Evolutionary conservation across 805 yeast species (phyloP), one percentile per base, ranked within the genome.

Genomic region (Kluyveromyces siamensis): DNA sequence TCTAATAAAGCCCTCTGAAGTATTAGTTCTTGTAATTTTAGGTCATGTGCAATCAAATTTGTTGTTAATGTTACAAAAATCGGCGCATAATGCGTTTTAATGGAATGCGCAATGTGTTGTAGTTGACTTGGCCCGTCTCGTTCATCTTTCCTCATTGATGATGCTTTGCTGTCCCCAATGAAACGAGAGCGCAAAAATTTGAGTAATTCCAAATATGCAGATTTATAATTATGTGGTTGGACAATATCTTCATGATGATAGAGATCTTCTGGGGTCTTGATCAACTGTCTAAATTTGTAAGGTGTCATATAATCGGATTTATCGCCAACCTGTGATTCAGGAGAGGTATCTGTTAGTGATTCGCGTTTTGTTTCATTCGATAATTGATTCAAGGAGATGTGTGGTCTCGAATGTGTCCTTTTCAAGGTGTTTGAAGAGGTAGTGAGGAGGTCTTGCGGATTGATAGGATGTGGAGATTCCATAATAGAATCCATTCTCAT

Each of bases 21-120:
- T 11, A 79, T 74, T 42, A 80, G 57, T 53, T 80, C 84, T 37
- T 81, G 79, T 52, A 78, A 78, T 38, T 83, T 75, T 44, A 84
- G 66, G 61, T 86, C 93, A 59, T 79, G 79, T 53, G 84, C 89
- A 56, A 79, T 82, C 40, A 86, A 69, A 6, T 82, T 78, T 56
- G 85, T 80, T 45, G 88, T 85, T 1, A 89, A 83, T 18, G 88
- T 80, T 17, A 83, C 84, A 57, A 86, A 86, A 13, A 87, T 79
- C 11, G 93, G 91, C 47, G 91, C 70, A 59, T 82, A 83, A 19
- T 67, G 69, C 2, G 63, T 63, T n/a, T 72, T 72, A 67, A 72
- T 72, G 1, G 74, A 67, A 50, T 65, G 64, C 8, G 74, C 73
- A 50, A 72, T 68, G 19, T 53, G 55, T 52, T 61, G 57, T 44